Conservation (phyloP, 2,329 filamentous ascomycete genomes). For the Arthrobotrys pseudoclavata region DNA sequence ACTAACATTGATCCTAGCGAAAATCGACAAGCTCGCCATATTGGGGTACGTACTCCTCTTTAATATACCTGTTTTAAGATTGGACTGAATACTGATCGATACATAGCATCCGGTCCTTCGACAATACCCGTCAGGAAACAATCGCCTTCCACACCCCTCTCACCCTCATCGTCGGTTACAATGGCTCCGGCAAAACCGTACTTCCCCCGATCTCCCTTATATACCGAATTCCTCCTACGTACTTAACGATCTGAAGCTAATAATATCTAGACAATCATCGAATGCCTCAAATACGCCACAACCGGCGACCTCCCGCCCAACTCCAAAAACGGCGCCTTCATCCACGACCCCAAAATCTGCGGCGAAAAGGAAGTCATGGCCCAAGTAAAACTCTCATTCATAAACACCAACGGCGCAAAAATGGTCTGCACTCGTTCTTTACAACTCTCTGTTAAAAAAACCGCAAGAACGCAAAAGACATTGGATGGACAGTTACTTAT, state of each 20-base stretch:
- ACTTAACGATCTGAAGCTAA: not conserved
- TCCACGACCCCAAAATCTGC: slow-evolving; percentile 94
- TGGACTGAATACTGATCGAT: slow-evolving; percentile 10
- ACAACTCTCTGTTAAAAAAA: slow-evolving; percentile 88
- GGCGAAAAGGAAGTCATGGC: slow-evolving; percentile 90
- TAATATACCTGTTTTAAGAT: not conserved
- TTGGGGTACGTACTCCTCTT: slow-evolving; percentile 71
- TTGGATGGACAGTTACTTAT: slow-evolving; percentile 84
- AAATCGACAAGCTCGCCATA: slow-evolving; percentile 90
- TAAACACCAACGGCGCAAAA: slow-evolving; percentile 79
- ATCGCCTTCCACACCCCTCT: slow-evolving; percentile 91
- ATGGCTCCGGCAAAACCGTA: slow-evolving; percentile 94
- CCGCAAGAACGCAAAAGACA: slow-evolving; percentile 80
- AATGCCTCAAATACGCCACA: slow-evolving; percentile 97
- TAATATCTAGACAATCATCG: slow-evolving; percentile 83
- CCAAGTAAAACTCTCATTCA: slow-evolving; percentile 91
- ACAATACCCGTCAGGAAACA: slow-evolving; percentile 78
- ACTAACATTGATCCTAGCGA: slow-evolving; percentile 70
- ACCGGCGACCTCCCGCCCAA: slow-evolving; percentile 94
- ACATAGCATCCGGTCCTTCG: slow-evolving; percentile 83
- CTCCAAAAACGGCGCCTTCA: slow-evolving; percentile 87
- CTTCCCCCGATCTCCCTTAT: slow-evolving; percentile 52
- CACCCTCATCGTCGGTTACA: slow-evolving; percentile 95
- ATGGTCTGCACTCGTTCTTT: slow-evolving; percentile 87
- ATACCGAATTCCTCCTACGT: not conserved